phyloP scores from a whole-genome alignment of 2,329 filamentous ascomycete species.

The Paecilomyces niveus region DNA sequence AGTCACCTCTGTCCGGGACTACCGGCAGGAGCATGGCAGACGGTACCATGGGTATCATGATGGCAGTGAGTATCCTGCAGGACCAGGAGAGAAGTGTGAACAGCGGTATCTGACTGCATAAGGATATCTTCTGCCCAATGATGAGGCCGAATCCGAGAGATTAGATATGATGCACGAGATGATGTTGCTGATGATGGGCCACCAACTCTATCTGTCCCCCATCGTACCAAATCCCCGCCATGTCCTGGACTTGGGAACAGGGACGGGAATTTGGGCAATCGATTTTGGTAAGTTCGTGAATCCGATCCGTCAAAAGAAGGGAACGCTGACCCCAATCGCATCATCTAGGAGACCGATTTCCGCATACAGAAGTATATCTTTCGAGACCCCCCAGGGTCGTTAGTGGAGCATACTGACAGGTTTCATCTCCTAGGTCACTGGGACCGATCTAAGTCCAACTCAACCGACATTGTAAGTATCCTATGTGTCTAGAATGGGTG shows the following conservation, averaged over 20 bases:
- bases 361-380: neutral
- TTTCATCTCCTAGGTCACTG: neutral
- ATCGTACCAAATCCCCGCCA: neutral
- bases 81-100: neutral
- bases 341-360: neutral
- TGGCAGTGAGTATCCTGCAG: neutral
- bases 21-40: slow-evolving; percentile 14
- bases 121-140: slow-evolving; percentile 9
- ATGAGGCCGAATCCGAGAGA: slow-evolving; percentile 7
- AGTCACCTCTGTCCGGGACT: neutral
- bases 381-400: neutral
- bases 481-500: neutral
- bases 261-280: neutral
- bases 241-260: neutral
- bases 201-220: neutral
- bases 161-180: slow-evolving; percentile 9
- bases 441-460: slow-evolving; percentile 2
- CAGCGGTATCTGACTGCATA: slow-evolving; percentile 1
- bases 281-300: neutral
- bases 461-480: slow-evolving; percentile 1
- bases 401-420: neutral
- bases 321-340: neutral
- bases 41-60: slow-evolving; percentile 8
- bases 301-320: neutral
- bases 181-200: neutral